Conservation (phyloP, 177 flowering plant genomes). For the Telopea speciosissima region DNA sequence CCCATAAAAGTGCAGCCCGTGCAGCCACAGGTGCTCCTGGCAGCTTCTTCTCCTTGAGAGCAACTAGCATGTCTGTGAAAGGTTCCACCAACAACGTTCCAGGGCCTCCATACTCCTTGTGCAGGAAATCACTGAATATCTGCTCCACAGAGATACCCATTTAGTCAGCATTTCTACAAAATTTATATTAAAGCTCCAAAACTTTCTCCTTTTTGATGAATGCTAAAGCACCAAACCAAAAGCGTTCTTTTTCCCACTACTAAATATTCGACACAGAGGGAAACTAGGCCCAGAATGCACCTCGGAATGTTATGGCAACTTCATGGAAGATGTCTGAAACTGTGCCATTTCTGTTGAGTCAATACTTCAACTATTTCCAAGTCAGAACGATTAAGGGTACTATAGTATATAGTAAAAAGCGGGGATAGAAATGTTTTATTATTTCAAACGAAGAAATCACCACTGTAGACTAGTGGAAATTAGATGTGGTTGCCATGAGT, state of each 20-base stretch:
- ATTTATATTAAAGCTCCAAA: neutral
- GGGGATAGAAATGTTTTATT: neutral
- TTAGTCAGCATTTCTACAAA: neutral
- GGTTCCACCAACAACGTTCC: conserved; percentile 78
- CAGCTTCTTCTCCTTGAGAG: conserved; percentile 55
- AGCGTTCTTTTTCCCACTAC: too few species aligned
- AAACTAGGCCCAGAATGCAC: neutral
- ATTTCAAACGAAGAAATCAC: neutral
- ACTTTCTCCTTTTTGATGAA: neutral
- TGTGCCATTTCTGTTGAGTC: neutral
- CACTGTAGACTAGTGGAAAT: neutral
- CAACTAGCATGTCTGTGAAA: conserved; percentile 67
- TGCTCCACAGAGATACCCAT: conserved; percentile 19
- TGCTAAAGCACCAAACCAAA: too few species aligned
- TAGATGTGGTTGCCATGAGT: neutral
- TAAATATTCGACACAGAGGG: too few species aligned
- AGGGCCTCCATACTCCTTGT: conserved; percentile 75
- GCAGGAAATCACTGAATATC: conserved; percentile 60
- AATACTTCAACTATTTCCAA: neutral
- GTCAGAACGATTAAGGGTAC: neutral
- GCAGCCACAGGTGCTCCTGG: conserved; percentile 71
- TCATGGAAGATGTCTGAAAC: neutral
- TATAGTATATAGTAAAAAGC: neutral
- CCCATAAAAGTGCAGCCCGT: conserved; percentile 62
- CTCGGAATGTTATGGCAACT: neutral